Base-by-base conservation (phyloP, 345 rosid species). In the Kernera saxatilis region DNA sequence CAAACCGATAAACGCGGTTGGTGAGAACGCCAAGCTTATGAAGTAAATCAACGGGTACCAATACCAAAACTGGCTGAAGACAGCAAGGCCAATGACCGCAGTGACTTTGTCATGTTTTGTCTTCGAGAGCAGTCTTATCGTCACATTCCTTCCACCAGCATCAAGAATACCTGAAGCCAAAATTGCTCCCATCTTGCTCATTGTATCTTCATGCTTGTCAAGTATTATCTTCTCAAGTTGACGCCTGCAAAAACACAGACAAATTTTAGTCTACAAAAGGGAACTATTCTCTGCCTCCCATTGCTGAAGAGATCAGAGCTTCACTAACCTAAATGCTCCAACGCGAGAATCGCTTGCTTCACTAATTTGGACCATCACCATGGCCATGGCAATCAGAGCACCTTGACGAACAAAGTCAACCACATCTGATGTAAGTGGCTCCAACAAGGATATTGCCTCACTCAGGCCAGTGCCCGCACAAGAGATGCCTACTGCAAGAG, bases 111-210 rank as follows among this genome's bases (percentile, higher is more conserved):
- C 98, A 27, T 93, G 98, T 63, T 87, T 93, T 9, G 97, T 83
- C 87, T 93, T 93, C 0, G 97, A 93, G 62, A 93, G 96, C 76
- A 93, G 64, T 77, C 86, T 82, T 73, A 93, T 88, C 2, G 97
- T 93, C 70, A 93, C 97, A 67, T 93, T 93, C 82, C 98, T 86
- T 39, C 98, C 98, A 72, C 98, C 98, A 65, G 97, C 98, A 81
- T 93, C 98, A 70, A 93, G 93, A 50, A 93, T 90, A 54, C 97
- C 98, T 29, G 93, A 87, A 46, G 98, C 98, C 78, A 93, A 82
- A 70, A 93, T 90, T 39, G 98, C 98, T 49, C 98, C 98, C 98
- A 93, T 93, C 81, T 93, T 93, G 88, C 98, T 93, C 96, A 90
- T 93, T 56, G 98, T 90, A 54, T 90, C 98, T 77, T 93, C 97